Conservation (phyloP, 176 grass and related monocot species). For the Cenchrus purpureus region DNA sequence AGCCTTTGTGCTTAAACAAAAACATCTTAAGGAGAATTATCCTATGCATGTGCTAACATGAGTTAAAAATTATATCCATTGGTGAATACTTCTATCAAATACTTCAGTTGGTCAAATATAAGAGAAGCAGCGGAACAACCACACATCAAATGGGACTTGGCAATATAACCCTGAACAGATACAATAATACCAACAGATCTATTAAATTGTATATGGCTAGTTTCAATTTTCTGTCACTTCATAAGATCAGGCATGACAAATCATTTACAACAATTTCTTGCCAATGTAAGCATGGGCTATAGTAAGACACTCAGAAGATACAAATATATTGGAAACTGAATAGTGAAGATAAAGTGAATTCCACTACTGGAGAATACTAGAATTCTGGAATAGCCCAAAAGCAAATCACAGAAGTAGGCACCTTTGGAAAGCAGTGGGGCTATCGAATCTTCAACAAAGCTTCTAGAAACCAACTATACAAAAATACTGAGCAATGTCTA, state of each 20-base stretch:
- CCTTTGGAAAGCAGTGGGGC: slow-evolving; percentile 1
- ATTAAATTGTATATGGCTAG: not conserved
- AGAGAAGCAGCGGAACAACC: not conserved
- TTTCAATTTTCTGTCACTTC: not conserved
- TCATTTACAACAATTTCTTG: not conserved
- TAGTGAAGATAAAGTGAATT: slow-evolving; percentile 13
- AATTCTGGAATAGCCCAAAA: not conserved
- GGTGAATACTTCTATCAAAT: slow-evolving; percentile 16
- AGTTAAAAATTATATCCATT: slow-evolving; percentile 9
- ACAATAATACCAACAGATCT: not conserved
- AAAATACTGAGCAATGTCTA: not conserved
- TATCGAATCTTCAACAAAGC: not conserved
- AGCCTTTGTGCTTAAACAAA: not conserved
- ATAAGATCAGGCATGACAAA: not conserved
- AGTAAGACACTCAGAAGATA: slow-evolving; percentile 8
- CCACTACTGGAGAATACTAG: not conserved
- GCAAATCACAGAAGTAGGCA: slow-evolving; percentile 2
- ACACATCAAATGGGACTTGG: not conserved
- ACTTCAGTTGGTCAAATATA: not conserved
- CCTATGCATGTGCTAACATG: slow-evolving; percentile 25
- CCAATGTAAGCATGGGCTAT: not conserved
- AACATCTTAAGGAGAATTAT: not conserved
- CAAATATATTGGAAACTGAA: not conserved
- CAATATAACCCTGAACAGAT: slow-evolving; percentile 18
- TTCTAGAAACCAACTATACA: slow-evolving; percentile 25